Evolutionary conservation across 805 yeast genomes (phyloP).

Genomic region (Cyberlindnera meyerae): DNA sequence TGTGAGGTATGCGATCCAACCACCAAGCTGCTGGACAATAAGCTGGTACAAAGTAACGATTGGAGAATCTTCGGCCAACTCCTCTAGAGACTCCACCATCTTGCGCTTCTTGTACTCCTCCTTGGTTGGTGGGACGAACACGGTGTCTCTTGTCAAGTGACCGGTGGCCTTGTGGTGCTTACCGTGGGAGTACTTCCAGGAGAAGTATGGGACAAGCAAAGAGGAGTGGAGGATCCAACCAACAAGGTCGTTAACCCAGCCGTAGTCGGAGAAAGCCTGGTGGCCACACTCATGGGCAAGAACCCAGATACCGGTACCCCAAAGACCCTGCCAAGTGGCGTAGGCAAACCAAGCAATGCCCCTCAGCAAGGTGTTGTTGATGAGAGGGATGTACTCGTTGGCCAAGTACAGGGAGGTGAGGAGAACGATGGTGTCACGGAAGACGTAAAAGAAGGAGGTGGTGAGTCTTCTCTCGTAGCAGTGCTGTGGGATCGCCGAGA

Average conservation of each 20-base stretch:
- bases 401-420: conserved; percentile 30
- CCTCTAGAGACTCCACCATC: conserved; percentile 16
- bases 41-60: conserved; percentile 38
- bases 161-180: conserved; percentile 65
- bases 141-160: conserved; percentile 55
- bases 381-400: conserved; percentile 37
- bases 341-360: conserved; percentile 39
- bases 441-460: conserved; percentile 47
- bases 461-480: conserved; percentile 52
- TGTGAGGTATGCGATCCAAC: conserved; percentile 45
- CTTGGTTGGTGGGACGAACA: conserved; percentile 51
- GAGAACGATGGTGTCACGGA: conserved; percentile 45
- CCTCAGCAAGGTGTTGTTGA: conserved; percentile 32
- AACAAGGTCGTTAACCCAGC: conserved; percentile 45
- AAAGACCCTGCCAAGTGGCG: conserved; percentile 39
- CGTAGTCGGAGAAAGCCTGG: conserved; percentile 54
- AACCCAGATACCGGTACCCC: conserved; percentile 58
- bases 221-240: conserved; percentile 62
- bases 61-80: conserved; percentile 51
- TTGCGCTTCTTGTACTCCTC: conserved; percentile 36
- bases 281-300: conserved; percentile 65
- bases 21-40: conserved; percentile 52
- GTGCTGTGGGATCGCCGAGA: conserved; percentile 54
- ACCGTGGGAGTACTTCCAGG: conserved; percentile 57
- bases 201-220: conserved; percentile 53